A percentile compares a stretch with the other conserved stretches of the same genome.
These are phyloP conservation scores for Russula virescens DNA, from an alignment of 768 basidiomycete genomes.

Conservation along the genomic window DNA sequence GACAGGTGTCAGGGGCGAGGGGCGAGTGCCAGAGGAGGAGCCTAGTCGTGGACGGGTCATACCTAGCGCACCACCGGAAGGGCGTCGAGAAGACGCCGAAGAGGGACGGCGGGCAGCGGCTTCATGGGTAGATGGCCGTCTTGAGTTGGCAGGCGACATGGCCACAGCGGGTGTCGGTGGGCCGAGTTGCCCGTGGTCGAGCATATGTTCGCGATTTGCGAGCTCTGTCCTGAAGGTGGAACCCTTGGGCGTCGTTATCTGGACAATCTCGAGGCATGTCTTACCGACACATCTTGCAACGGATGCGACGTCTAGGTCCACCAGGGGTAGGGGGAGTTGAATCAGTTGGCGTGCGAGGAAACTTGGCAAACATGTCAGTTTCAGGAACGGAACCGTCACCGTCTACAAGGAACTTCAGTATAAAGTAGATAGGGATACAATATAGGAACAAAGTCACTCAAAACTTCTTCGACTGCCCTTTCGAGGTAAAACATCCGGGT, in stretches of 20 bases:
- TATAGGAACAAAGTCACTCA: constrained; percentile 50
- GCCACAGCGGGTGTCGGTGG: constrained; percentile 52
- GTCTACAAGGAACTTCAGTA: constrained; percentile 39
- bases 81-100: constrained; percentile 20
- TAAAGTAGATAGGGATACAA: constrained; percentile 9
- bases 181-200: constrained; percentile 78
- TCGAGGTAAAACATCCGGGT: constrained; percentile 84
- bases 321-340: constrained; percentile 56
- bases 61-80: constrained; percentile 14
- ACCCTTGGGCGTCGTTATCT: neutral
- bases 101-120: constrained; percentile 13
- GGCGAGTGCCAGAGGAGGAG: constrained; percentile 11
- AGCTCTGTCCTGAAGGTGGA: constrained; percentile 57
- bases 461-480: constrained; percentile 62
- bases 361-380: constrained; percentile 72
- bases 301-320: constrained; percentile 58
- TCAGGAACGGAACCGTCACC: constrained; percentile 63
- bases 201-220: constrained; percentile 89
- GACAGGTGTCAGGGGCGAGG: constrained; percentile 9
- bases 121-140: constrained; percentile 32
- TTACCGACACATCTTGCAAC: constrained; percentile 90
- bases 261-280: constrained; percentile 19
- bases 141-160: constrained; percentile 44
- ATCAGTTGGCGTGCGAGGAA: constrained; percentile 59
- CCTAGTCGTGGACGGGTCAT: constrained; percentile 17